phyloP scores from a whole-genome alignment of 306 rosid genomes.

The Carpinus viminea region DNA sequence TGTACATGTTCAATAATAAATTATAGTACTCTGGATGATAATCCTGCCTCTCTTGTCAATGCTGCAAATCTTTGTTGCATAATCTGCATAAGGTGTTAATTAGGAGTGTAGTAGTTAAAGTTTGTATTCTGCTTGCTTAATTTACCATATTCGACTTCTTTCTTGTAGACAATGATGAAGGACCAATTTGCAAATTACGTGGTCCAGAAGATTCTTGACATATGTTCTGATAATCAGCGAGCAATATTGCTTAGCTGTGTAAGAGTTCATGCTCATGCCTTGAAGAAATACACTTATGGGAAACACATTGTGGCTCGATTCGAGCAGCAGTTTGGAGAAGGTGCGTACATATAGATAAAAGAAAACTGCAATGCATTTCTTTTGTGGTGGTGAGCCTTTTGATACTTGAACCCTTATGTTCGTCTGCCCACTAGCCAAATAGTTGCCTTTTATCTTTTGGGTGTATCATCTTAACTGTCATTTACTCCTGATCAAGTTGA shows the following conservation, averaged over 20 bases:
- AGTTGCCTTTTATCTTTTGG: not conserved
- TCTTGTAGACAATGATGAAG: constrained; percentile 44
- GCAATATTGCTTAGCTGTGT: constrained; percentile 31
- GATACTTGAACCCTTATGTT: not conserved
- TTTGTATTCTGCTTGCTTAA: not conserved
- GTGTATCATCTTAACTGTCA: not conserved
- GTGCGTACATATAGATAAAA: constrained; percentile 15
- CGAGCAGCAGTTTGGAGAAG: constrained; percentile 50
- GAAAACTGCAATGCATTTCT: not conserved
- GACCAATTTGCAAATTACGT: constrained; percentile 52
- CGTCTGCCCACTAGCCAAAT: not conserved
- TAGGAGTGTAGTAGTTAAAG: not conserved
- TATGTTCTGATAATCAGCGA: constrained; percentile 41
- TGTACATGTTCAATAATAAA: no score
- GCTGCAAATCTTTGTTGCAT: not conserved
- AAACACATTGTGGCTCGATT: constrained; percentile 50
- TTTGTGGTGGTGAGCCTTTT: not conserved
- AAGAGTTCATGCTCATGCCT: constrained; percentile 40
- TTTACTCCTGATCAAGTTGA: not conserved
- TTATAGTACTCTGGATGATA: not conserved
- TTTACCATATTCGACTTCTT: constrained; percentile 8
- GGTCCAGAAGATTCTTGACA: constrained; percentile 47
- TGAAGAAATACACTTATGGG: constrained; percentile 54
- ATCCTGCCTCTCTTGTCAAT: not conserved
- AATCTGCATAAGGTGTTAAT: not conserved